Base-by-base conservation (phyloP, 2,329 filamentous ascomycete genomes). In the Remersonia thermophila region DNA sequence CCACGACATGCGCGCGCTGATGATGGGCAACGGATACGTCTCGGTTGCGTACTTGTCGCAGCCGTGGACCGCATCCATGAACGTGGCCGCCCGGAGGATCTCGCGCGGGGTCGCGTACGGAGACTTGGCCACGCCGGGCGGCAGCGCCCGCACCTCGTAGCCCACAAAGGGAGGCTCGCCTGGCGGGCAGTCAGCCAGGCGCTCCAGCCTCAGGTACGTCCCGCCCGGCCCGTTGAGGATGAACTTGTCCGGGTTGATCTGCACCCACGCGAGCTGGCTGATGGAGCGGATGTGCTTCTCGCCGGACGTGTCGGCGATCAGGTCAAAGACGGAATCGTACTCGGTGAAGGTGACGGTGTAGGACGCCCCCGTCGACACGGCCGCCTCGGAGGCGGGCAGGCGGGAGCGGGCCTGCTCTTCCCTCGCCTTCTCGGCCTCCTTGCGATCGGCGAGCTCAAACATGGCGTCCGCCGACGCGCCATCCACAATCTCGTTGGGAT, bases 241-340 rank as follows among this genome's bases (percentile, higher is more conserved):
- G 55, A 83, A 93, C 40, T 71, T 74, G 33, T 77, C 64, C 1
- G 68, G 62, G n/a, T 69, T 75, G 26, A 89, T 71, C 47, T 80
- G 75, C 2, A 96, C 85, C 91, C 91, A 98, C 0, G 84, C 69
- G 52, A 83, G 65, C 11, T 66, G 67, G 53, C 85, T 94, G 14
- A 93, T 64, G 12, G 70, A 64, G 30, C 84, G 76, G 42, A 96
- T 86, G 51, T 87, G 80, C 30, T 68, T 67, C 51, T 96, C 89
- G 18, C 73, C 75, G 3, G 77, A 80, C 1, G 77, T 80, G 54
- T 96, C 89, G 30, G 79, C 71, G 26, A 98, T 80, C 11, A 98
- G 70, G 50, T 96, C 91, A 45, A 86, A 79, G n/a, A 98, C 77
- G 2, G 81, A 89, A 39, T 83, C 81, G 55, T 96, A 98, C 48